Base-by-base conservation (phyloP, 139 green algal species). In the Asterochloris erici region DNA sequence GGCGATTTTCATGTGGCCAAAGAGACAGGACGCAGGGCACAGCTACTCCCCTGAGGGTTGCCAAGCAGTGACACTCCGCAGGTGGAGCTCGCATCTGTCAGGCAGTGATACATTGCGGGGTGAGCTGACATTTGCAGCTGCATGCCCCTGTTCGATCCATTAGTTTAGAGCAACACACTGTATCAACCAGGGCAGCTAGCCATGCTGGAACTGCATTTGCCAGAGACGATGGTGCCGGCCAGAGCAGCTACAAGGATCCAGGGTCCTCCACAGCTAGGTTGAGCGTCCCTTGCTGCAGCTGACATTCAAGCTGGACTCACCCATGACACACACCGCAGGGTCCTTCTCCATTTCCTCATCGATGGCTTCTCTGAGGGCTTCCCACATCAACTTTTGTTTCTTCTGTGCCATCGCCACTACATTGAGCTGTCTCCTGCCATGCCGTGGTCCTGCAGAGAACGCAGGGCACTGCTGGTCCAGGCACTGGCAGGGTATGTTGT, bases 331-430 rank as follows among this genome's bases (percentile, higher is more conserved):
- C 11, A 98, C 95, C 29, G 89, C 94, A 23, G 95, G 94, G 85
- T 98, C 95, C 12, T 89, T 74, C 89, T 98, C 95, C 95, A 98
- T 98, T 88, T 98, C 95, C 88, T 98, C 95, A 78, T 98, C 95
- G 21, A 91, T 84, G 4, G 90, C 95, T 86, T 97, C 91, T 1
- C 95, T 85, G 73, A 98, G 90, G 13, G 95, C 91, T 84, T 98
- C 94, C 95, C 95, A 98, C 93, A 98, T 97, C 85, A 96, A 89
- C 81, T 94, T 89, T 66, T 95, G 87, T 68, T 95, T 93, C 85
- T 95, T 93, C 14, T 69, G 70, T 28, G 60, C 71, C 13, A 74
- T 74, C 28, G 79, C 79, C 68, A 38, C 23, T 21, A 70, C 60
- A 54, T 80, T 24, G 24, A 80, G 47, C 12, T 70, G 60, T 13